Base-by-base conservation (phyloP, 1,284 basidiomycete genomes). In the Hypsizygus ulmarius region DNA sequence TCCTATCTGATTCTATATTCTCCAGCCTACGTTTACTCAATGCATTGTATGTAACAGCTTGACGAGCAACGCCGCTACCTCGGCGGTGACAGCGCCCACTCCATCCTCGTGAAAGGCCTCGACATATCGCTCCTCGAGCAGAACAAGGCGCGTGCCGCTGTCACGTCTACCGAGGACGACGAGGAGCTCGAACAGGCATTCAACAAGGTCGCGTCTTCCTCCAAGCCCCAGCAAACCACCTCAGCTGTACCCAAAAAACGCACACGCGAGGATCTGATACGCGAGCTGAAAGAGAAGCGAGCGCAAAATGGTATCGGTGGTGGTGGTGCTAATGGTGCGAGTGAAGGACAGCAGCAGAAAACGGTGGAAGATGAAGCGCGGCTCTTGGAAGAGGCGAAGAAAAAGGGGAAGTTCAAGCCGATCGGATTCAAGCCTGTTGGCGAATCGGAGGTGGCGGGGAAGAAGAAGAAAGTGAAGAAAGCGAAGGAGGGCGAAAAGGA, bases 41-140 rank as follows among this genome's bases (percentile, higher is more conserved):
- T n/a, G n/a, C n/a, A n/a, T n/a, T n/a, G n/a, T n/a, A n/a, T n/a
- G n/a, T n/a, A n/a, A n/a, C 48, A 90, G 83, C 70, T 93, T 12
- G 89, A 92, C 45, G 77, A 83, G 49, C 81, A 91, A 62, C 78
- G 92, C 37, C 75, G 75, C 38, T 93, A 91, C 64, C 78, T 95
- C 1, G 93, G 93, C n/a, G 92, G 92, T 29, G 92, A 96, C 64
- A 81, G 82, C 35, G 79, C 85, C 45, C 90, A 95, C 64, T 84
- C 88, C 2, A 81, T 94, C 39, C 79, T 94, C 3, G 90, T 94
- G 34, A 95, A 93, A 59, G 90, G 93, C n/a, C 81, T 97, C 28
- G 93, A 97, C 62, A 81, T 86, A 62, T 84, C 90, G 0, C 77
- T 96, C 3, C 72, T 97, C 6, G 89, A 93, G 58, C 87, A 91